Percentiles rank a stretch among this genome's conserved stretches.
These are phyloP conservation scores for Moricandia arvensis DNA, from an alignment of 345 rosid species.

Conservation along the genomic window DNA sequence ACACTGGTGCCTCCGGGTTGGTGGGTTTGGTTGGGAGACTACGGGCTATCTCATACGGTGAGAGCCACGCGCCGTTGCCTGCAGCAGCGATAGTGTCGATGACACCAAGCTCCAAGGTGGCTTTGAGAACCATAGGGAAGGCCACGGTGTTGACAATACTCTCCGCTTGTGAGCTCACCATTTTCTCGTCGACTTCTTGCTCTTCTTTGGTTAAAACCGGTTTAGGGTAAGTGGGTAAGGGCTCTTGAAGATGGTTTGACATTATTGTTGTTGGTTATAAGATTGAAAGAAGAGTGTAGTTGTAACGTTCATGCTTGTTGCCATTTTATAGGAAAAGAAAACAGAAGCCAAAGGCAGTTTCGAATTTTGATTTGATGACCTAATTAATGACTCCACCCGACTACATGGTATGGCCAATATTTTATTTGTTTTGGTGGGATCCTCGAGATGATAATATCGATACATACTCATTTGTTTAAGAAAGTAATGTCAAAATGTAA, in stretches of 20 bases:
- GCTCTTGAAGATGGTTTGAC: constrained; percentile 20
- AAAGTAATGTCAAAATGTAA: no score
- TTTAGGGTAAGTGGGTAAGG: constrained; percentile 10
- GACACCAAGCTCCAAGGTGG: constrained; percentile 52
- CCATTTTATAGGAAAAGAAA: no score
- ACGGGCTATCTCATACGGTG: constrained; percentile 44
- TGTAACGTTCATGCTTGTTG: no score
- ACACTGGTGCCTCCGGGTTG: constrained; percentile 44
- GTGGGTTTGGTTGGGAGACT: constrained; percentile 35
- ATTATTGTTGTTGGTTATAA: constrained; percentile 1
- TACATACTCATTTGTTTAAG: no score
- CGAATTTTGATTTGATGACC: no score
- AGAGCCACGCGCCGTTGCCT: constrained; percentile 37
- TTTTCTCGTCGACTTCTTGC: background rate
- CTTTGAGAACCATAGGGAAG: constrained; percentile 50
- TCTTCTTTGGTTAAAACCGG: constrained; percentile 20
- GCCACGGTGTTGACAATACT: constrained; percentile 29
- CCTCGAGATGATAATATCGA: no score
- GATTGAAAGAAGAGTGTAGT: background rate
- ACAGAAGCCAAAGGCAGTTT: no score
- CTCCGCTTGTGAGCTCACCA: constrained; percentile 29
- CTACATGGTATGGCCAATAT: no score
- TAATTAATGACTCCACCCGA: no score
- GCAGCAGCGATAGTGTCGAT: constrained; percentile 46
- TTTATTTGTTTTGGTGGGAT: no score